Base-by-base conservation (phyloP, 208 protist species). In the Tetramitus jugosus region DNA sequence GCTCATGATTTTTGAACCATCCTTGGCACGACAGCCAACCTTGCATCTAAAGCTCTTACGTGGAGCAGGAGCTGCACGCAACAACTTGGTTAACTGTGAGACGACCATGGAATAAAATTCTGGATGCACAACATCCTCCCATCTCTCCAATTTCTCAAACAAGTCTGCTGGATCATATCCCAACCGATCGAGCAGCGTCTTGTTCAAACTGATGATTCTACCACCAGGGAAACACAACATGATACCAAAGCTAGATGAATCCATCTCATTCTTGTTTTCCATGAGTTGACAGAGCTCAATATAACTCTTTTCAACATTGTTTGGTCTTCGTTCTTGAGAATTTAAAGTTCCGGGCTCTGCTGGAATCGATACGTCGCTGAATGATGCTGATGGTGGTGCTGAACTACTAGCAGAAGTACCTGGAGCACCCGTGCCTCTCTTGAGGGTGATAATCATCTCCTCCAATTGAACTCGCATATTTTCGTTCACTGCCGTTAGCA, bases 241-340 rank as follows among this genome's bases (percentile, higher is more conserved):
- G 7, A 71, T 49, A 33, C 65, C 65, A 49, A 49, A 71, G 33
- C n/a, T 4, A 37, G 65, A 42, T 1, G 65, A 71, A 71, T 71
- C 65, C 65, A 71, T 71, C 35, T 71, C 65, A 35, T 71, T 10
- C 40, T 71, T 71, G 17, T 71, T 71, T 49, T 71, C 39, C 65
- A 71, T 49, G 0, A 71, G n/a, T 40, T 49, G 43, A 13, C 17
- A 7, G 3, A 71, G 49, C 49, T 71, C 65, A 49, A 49, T 20
- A 33, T 71, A 71, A n/a, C n/a, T n/a, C 26, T n/a, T 40, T 52
- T 52, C 14, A 20, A 14, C 45, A 20, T 52, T 14, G 14, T 6
- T 52, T 52, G 45, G 14, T 52, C 45, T 52, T 52, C 8, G 8
- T 52, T 6, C 6, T 52, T 6, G 14, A 20, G 45, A 52, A 52